These are phyloP conservation scores for Anaeromyces robustus DNA, from an alignment of 192 early-diverging fungal species.

Conservation along the genomic window DNA sequence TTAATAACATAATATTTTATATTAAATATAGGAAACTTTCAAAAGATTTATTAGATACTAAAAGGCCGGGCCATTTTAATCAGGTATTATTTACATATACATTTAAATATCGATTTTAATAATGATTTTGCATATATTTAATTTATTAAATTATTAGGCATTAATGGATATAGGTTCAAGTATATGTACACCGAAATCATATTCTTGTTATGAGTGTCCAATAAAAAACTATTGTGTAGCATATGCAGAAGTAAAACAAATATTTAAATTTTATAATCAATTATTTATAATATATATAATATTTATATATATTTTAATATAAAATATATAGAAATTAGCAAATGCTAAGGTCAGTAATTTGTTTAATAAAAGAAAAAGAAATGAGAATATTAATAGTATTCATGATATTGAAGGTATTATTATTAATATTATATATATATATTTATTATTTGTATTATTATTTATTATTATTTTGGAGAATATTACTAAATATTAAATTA, in stretches of 20 bases:
- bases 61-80: constrained; percentile 57
- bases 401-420: not conserved
- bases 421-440: not conserved
- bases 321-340: constrained; percentile 9
- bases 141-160: too few species aligned
- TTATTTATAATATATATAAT: not conserved
- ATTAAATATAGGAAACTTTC: constrained; percentile 33
- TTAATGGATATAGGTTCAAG: constrained; percentile 67
- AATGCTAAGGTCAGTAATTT: constrained; percentile 23
- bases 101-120: too few species aligned
- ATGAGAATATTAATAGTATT: constrained; percentile 30
- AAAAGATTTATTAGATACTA: constrained; percentile 23
- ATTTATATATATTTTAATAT: constrained; percentile 17
- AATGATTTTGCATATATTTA: too few species aligned
- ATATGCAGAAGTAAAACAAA: constrained; percentile 28
- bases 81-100: constrained; percentile 14
- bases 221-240: constrained; percentile 37
- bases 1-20: not conserved
- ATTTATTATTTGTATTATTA: too few species aligned
- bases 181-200: constrained; percentile 52
- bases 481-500: too few species aligned
- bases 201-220: constrained; percentile 45
- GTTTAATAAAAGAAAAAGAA: constrained; percentile 41
- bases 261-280: not conserved
- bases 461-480: too few species aligned